phyloP scores from a whole-genome alignment of 1,139 yeast species.

The Magnusiomyces starmeri region DNA sequence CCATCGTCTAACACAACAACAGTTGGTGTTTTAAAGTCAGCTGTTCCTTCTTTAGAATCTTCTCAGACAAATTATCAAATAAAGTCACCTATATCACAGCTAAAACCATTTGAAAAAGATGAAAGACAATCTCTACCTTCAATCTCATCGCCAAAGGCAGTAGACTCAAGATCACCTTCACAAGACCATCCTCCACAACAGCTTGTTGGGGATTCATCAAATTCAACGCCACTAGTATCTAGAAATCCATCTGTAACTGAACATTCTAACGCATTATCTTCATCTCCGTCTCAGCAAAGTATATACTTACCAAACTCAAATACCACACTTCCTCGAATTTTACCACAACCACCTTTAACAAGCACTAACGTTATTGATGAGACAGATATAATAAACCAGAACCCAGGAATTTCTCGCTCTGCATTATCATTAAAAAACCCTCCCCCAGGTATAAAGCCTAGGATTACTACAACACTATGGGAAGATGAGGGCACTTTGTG shows the following conservation, averaged over 20 bases:
- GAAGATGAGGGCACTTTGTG: slow-evolving; percentile 91
- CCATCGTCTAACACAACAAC: neutral
- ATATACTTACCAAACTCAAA: slow-evolving; percentile 9
- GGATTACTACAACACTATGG: slow-evolving; percentile 92
- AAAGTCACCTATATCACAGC: neutral
- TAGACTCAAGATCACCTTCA: slow-evolving; percentile 9
- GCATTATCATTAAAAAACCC: slow-evolving; percentile 41
- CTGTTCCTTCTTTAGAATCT: neutral
- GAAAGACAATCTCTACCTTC: neutral
- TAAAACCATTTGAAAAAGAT: neutral
- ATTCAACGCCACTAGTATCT: neutral
- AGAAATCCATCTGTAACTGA: neutral
- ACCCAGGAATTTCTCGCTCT: slow-evolving; percentile 16
- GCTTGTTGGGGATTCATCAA: slow-evolving; percentile 2
- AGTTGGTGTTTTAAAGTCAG: neutral
- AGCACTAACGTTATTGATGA: slow-evolving; percentile 10
- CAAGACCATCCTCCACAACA: slow-evolving; percentile 14
- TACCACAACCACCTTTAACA: slow-evolving; percentile 18
- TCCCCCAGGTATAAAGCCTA: slow-evolving; percentile 55
- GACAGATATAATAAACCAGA: slow-evolving; percentile 17
- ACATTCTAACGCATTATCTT: neutral
- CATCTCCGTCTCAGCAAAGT: slow-evolving; percentile 8
- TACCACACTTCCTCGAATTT: slow-evolving; percentile 12
- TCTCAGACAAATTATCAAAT: neutral
- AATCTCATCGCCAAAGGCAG: slow-evolving; percentile 8